A percentile compares a stretch with the other conserved stretches of the same genome.
Evolutionary conservation across 1,284 basidiomycete species (phyloP).

Genomic region (Leccinum fallax): DNA sequence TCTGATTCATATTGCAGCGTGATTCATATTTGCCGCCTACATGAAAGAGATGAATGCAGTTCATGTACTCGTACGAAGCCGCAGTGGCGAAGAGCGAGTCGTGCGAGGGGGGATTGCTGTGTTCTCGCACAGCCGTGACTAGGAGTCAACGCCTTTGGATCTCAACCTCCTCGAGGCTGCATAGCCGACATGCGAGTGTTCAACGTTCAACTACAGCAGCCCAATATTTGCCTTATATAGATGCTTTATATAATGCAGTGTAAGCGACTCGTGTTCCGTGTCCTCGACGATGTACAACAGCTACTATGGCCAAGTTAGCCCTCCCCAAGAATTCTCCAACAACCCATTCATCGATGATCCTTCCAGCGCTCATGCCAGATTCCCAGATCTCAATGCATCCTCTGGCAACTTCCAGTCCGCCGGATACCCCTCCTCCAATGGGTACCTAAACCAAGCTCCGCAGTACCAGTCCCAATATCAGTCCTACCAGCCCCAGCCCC

Average conservation of each 20-base stretch:
- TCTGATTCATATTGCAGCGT: too few species aligned
- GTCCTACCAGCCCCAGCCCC: conserved; percentile 16
- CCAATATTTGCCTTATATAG: not conserved
- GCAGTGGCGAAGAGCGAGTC: too few species aligned
- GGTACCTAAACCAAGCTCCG: conserved; percentile 36
- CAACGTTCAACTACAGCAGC: too few species aligned
- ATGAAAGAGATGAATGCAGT: too few species aligned
- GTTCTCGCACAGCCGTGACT: too few species aligned
- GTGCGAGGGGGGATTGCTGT: too few species aligned
- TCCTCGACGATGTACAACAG: conserved; percentile 38
- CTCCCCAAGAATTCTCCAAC: conserved; percentile 43
- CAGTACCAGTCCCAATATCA: conserved; percentile 38
- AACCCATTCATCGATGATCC: conserved; percentile 59
- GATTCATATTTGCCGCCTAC: too few species aligned
- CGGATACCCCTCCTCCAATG: conserved; percentile 19
- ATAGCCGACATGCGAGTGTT: too few species aligned
- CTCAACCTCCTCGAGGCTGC: too few species aligned
- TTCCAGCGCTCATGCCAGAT: conserved; percentile 48
- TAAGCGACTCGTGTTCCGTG: not conserved
- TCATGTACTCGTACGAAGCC: too few species aligned
- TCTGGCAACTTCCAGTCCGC: conserved; percentile 25
- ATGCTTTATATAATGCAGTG: not conserved
- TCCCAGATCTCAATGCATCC: conserved; percentile 49
- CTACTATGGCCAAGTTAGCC: conserved; percentile 30
- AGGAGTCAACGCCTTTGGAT: too few species aligned